Percentiles rank a stretch among this genome's conserved stretches.
These are phyloP conservation scores for Linum lewisii DNA, from an alignment of 345 rosid genomes.

Conservation along the genomic window DNA sequence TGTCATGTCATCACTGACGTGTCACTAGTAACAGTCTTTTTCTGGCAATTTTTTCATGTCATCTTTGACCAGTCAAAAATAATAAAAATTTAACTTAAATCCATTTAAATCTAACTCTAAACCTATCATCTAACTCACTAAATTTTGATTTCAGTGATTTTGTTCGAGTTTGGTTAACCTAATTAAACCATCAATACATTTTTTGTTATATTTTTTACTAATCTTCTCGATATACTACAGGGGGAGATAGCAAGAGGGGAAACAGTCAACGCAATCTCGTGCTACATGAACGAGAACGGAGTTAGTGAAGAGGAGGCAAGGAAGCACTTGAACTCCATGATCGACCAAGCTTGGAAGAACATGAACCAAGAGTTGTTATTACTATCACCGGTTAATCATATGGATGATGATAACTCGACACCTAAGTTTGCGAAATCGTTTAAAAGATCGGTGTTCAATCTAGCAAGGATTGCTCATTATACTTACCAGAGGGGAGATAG, in stretches of 20 bases:
- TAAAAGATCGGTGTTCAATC: slow-evolving; percentile 14
- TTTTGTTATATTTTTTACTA: not conserved
- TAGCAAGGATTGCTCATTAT: slow-evolving; percentile 25
- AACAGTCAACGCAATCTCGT: slow-evolving; percentile 20
- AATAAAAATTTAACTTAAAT: no score
- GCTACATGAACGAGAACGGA: slow-evolving; percentile 28
- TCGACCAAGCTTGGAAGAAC: slow-evolving; percentile 29
- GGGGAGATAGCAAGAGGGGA: slow-evolving; percentile 34
- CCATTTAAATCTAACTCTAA: no score
- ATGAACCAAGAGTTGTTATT: slow-evolving; percentile 17
- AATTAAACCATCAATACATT: not conserved
- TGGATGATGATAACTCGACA: not conserved
- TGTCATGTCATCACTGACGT: no score
- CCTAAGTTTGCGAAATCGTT: slow-evolving; percentile 17
- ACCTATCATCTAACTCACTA: no score
- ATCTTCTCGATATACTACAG: slow-evolving; percentile 8
- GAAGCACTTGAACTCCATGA: slow-evolving; percentile 13
- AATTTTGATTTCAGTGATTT: no score
- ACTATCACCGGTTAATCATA: not conserved
- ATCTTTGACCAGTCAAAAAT: not conserved
- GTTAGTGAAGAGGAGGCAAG: slow-evolving; percentile 21
- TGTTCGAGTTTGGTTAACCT: not conserved
- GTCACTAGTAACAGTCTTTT: no score
- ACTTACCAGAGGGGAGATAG: slow-evolving; percentile 33
- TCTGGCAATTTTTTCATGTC: not conserved